Evolutionary conservation across 2,329 filamentous ascomycete genomes (phyloP), one percentile per base, ranked within the genome.

Genomic region (Diplodia sapinea): DNA sequence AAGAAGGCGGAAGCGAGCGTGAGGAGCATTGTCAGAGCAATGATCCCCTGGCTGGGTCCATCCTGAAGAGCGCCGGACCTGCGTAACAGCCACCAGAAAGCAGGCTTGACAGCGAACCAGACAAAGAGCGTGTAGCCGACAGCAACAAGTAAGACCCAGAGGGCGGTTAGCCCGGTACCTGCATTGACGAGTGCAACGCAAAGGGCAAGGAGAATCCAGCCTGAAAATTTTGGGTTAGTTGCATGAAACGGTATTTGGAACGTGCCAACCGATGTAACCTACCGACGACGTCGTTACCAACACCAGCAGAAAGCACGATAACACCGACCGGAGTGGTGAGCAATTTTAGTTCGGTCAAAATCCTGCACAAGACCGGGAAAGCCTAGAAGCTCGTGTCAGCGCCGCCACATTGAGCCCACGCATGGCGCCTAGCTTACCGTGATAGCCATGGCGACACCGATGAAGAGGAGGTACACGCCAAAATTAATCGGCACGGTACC

Each of bases 101-200:
- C 81, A 0, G 94, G 94, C 15, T 89, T 88, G 54, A 97, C 86
- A 0, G 83, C 85, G 72, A 88, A 92, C 23, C 90, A 82, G 23
- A 97, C 83, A 73, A 97, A 90, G 0, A 97, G 76, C 23, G 90
- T 85, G 81, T 91, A 98, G 50, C 87, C 94, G 17, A 91, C 80
- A 59, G 87, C 89, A 29, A 89, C 88, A 13, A 98, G 84, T 6
- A 98, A 81, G 6, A 97, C 93, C 80, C 88, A 98, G 0, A 98
- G 84, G 0, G 94, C 93, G 0, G 92, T 89, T 23, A 98, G 78
- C 0, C 94, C 94, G 54, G 86, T 90, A 17, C 88, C 89, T 36
- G 94, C 93, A 75, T 98, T 98, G 74, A 97, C 94, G 31, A 98
- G 85, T 0, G 94, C 92, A 40, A 98, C 94, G 72, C 94, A 97